Evolutionary conservation across 257 asterid species (phyloP), one percentile per base, ranked within the genome.

Genomic region (Fraxinus quadrangulata): DNA sequence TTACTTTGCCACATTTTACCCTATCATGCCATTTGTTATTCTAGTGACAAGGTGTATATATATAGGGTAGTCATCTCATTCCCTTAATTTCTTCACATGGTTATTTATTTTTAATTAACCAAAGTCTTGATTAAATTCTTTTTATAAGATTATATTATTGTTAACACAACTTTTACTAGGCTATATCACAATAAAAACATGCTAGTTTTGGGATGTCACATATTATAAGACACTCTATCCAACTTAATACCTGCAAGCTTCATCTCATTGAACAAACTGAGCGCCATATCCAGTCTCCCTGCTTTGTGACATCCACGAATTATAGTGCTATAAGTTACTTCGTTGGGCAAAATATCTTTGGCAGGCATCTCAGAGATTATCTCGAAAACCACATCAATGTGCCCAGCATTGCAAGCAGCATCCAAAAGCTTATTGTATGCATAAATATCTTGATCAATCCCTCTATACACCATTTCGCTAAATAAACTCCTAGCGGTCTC

Each of bases 221-320:
- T 80, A 95, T n/a, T n/a, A n/a, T n/a, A 95, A 28, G 96, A 90
- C 49, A 95, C 99, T 69, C 99, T 86, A 24, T 95, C 98, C 84
- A 90, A 72, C 59, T 81, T 89, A 59, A 95, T 90, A 34, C 97
- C 99, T 0, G 88, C 90, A 76, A 84, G 79, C 80, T 95, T 95
- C 99, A 95, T 95, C 86, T 95, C 96, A 67, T 88, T 84, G 77
- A 95, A 95, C 79, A 95, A 88, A 73, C 84, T 86, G 79, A 95
- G 67, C 0, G 98, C 98, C 75, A 83, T 82, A 54, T 95, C 98
- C 65, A 95, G 77, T 54, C 84, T 89, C 74, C 96, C 96, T 0
- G 83, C 87, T 86, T 90, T 95, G 30, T 96, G 97, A 90, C 97
- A 95, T 74, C 99, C 99, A 8, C 96, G 93, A 56, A 95, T 89